Base-by-base conservation (phyloP, 2,329 filamentous ascomycete species). In the Penicillium sp. region DNA sequence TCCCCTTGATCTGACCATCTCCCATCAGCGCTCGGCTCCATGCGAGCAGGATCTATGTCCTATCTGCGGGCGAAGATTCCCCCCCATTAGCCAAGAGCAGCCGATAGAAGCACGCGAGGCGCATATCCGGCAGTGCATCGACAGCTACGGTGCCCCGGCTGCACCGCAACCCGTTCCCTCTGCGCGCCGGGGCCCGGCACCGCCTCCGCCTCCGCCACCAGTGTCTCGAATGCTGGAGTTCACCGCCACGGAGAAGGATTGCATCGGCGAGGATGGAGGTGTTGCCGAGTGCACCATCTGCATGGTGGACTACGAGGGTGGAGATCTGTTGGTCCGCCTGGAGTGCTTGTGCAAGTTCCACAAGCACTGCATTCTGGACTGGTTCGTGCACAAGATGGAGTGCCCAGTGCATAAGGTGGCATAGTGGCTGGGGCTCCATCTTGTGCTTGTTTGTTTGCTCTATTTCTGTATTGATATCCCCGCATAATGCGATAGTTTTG, bases 321-420 rank as follows among this genome's bases (percentile, higher is more conserved):
- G 85, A 0, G 82, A 84, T 65, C 76, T 80, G 63, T 76, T 88
- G 75, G 84, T 82, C 10, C 76, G 85, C 58, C 72, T 88, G 66
- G 84, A 86, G 64, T 88, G 85, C 66, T 74, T 85, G 60, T 88
- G 85, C 74, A 86, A 86, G 63, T 88, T 87, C 61, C 85, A 87
- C 68, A 79, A 82, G 70, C 71, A 71, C 48, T 88, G 85, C 66
- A 87, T 88, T 55, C 74, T 81, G 50, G 76, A 80, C 55, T 88
- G 85, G 85, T 86, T 85, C 76, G 79, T 80, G 53, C 82, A 73
- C 76, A 85, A 67, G 71, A 76, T 65, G 76, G 84, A 67, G 79
- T 88, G 85, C 70, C 85, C 85, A 2, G 85, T 86, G 56, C 85
- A 87, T 73, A 84, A 85, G 64, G 64, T 73, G 8, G 66, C 64